Base-by-base conservation (phyloP, 106 monocot genomes). In the Acorus gramineus region DNA sequence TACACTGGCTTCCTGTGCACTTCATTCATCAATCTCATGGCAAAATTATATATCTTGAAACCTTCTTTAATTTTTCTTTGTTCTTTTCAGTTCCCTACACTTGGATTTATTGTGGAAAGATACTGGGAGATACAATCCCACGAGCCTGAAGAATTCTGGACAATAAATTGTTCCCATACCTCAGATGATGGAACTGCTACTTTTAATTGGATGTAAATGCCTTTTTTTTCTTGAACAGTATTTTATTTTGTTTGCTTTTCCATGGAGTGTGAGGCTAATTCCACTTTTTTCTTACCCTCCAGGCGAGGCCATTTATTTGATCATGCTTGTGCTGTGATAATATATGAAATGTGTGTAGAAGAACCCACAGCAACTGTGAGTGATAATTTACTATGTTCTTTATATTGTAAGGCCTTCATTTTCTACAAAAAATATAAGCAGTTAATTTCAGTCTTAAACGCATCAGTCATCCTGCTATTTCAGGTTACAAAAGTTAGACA, bases 111-210 rank as follows among this genome's bases (percentile, higher is more conserved):
- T 70, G 96, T 96, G 49, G 91, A 96, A 61, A 64, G 96, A 4
- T 96, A 83, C 65, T 96, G 96, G 96, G 96, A 91, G 66, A 91
- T 96, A 53, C 90, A 96, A 72, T 58, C 96, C 48, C 96, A 96
- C 60, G 96, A 91, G 63, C 90, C 87, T 66, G 91, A 91, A 84
- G 96, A 96, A 59, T 96, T 96, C 66, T 96, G 96, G 96, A 77
- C 80, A 5, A 91, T 96, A 60, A 87, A 83, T 65, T 96, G 91
- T 69, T 81, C 96, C 49, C 96, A 96, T 79, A 82, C 61, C 59
- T 77, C 80, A 47, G 91, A 96, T 11, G 87, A 85, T 66, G 96
- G 85, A 53, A 83, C 65, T 71, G 80, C 90, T 82, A 66, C 46
- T 44, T 96, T 95, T 47, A 78, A 51, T 54, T 96, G 96, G 96